phyloP scores from a whole-genome alignment of 371 early-diverging fungal species.

The Syncephalastrum contaminatum region DNA sequence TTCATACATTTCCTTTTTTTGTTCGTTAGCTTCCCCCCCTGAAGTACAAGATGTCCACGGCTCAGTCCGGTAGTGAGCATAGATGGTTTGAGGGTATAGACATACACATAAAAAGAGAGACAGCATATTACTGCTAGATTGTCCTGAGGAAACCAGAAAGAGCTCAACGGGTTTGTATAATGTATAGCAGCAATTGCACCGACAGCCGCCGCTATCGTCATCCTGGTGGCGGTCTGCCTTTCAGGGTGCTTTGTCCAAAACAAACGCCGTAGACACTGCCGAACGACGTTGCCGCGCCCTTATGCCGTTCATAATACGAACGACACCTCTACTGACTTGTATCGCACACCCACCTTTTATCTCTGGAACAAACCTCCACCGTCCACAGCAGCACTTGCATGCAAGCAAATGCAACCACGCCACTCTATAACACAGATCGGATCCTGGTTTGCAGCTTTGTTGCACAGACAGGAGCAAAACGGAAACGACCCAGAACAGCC shows the following conservation, averaged over 20 bases:
- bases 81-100: too few species aligned
- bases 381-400: background rate
- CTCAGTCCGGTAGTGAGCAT: too few species aligned
- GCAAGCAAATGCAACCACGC: background rate
- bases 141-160: background rate
- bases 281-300: background rate
- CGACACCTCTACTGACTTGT: conserved; percentile 3
- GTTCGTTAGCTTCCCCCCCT: background rate
- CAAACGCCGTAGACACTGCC: background rate
- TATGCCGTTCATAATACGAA: too few species aligned
- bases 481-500: conserved; percentile 5
- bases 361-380: conserved; percentile 38
- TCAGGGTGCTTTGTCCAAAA: conserved; percentile 1
- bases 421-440: background rate
- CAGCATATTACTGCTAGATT: background rate
- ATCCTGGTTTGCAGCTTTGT: background rate
- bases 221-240: background rate
- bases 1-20: conserved; percentile 2
- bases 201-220: background rate
- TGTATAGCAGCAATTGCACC: conserved; percentile 1
- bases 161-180: conserved; percentile 1
- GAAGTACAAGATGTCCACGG: too few species aligned
- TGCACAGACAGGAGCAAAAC: too few species aligned
- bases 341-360: conserved; percentile 34
- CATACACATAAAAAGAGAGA: background rate